A percentile compares a stretch with the other conserved stretches of the same genome.
Evolutionary conservation across 768 basidiomycete genomes (phyloP).

Genomic region (Lyophyllum semitale): DNA sequence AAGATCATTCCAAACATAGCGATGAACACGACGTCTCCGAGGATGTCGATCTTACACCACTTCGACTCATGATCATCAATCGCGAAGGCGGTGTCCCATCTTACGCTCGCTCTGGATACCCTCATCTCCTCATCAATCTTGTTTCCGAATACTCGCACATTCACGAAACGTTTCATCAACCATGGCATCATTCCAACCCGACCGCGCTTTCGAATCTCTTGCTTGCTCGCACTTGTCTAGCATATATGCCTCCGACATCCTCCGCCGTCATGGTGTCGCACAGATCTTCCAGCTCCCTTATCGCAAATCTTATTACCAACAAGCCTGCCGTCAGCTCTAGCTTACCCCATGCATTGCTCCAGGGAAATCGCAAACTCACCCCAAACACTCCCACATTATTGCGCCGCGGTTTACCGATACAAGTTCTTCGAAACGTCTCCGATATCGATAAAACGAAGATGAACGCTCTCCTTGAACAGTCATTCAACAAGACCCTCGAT

Average conservation of each 20-base stretch:
- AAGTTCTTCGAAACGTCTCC: conserved; percentile 68
- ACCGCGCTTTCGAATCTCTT: conserved; percentile 84
- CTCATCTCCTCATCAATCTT: conserved; percentile 95
- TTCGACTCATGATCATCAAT: conserved; percentile 97
- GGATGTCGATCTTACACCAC: conserved; percentile 83
- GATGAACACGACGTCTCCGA: conserved; percentile 43
- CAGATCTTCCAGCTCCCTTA: conserved; percentile 91
- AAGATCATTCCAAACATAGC: conserved; percentile 26
- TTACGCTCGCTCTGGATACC: conserved; percentile 91
- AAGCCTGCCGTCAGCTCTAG: conserved; percentile 96
- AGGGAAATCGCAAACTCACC: conserved; percentile 83
- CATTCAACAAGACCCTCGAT: conserved; percentile 78
- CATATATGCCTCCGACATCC: conserved; percentile 90
- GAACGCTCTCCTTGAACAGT: conserved; percentile 82
- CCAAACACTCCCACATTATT: conserved; percentile 91
- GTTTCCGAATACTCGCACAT: conserved; percentile 86
- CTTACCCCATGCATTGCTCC: conserved; percentile 89
- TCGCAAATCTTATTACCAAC: conserved; percentile 97
- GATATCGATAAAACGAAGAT: conserved; percentile 78
- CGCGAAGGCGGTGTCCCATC: conserved; percentile 96
- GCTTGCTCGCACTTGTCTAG: conserved; percentile 83
- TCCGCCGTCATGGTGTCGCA: conserved; percentile 98
- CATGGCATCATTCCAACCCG: conserved; percentile 80
- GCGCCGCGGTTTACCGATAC: conserved; percentile 85
- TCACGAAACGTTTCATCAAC: conserved; percentile 74